Evolutionary conservation across 441 rosid genomes (phyloP), one percentile per base, ranked within the genome.

Genomic region (Rhodomyrtus psidioides): DNA sequence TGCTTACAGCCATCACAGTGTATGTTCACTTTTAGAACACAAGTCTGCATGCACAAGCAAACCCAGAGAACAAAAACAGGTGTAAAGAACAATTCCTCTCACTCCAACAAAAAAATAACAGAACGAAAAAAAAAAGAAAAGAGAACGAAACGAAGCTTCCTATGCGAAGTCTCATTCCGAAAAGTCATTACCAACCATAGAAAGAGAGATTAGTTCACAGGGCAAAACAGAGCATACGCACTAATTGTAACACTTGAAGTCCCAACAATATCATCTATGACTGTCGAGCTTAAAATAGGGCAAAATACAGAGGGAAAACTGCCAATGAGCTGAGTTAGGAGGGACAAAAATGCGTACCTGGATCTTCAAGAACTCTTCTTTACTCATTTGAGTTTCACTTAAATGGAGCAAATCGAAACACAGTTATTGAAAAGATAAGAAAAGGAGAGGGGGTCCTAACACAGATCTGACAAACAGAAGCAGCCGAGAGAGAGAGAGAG

Each of bases 361-460:
- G 92, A 95, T 93, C 95, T 95, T 96, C 97, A 96, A 92, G 88
- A 96, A 90, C 97, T 96, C 99, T 88, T 96, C 99, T 92, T 95
- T 95, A 93, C 95, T 96, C 99, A 96, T 96, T 70, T 62, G 90
- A 86, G 23, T 76, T 76, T 28, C 17, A 86, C 86, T 87, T 87
- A 65, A 83, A 88, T 55, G 87, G 57, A 84, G 89, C 89, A 90
- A 88, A 88, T 85, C 83, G 88, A 44, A 84, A 44, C 30, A 83
- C 70, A 86, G 85, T 24, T 49, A 83, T 56, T 82, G 57, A 55
- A 83, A 84, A 28, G 85, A 62, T 42, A 42, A n/a, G 16, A 65
- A 46, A 82, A 49, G 62, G 44, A 21, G 39, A 7, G 79, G 15
- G n/a, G 9, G 79, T 39, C 79, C n/a, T 70, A 70, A 39, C 23